phyloP scores from a whole-genome alignment of 2,329 filamentous ascomycete genomes.

The Arthroderma uncinatum region DNA sequence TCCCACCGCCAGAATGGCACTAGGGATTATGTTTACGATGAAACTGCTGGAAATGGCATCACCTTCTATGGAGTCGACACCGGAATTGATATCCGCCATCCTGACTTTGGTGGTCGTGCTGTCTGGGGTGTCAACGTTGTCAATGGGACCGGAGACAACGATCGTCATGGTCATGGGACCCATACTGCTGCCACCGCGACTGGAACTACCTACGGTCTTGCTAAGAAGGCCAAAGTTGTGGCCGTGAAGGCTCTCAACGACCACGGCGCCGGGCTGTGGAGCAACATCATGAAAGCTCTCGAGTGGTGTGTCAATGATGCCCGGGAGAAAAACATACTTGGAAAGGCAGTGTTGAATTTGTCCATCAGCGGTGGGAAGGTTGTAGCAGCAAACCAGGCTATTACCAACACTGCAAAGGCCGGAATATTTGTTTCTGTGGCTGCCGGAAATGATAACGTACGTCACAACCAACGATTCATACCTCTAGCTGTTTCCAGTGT shows the following conservation, averaged over 20 bases:
- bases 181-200: constrained; percentile 30
- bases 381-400: constrained; percentile 30
- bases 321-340: constrained; percentile 20
- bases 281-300: constrained; percentile 41
- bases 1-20: constrained; percentile 19
- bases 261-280: constrained; percentile 36
- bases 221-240: constrained; percentile 28
- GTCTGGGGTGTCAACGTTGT: constrained; percentile 26
- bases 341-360: constrained; percentile 28
- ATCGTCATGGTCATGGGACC: constrained; percentile 29
- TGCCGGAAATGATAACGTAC: constrained; percentile 30
- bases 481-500: constrained; percentile 6
- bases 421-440: constrained; percentile 34
- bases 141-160: constrained; percentile 10
- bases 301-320: constrained; percentile 28
- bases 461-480: constrained; percentile 15
- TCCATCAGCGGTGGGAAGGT: constrained; percentile 28
- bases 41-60: constrained; percentile 24
- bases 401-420: constrained; percentile 25
- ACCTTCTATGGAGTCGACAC: too few relatives aligned
- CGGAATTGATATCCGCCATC: constrained; percentile 27
- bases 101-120: constrained; percentile 29
- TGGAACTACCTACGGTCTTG: constrained; percentile 27
- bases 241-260: constrained; percentile 42
- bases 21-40: constrained; percentile 28